Base-by-base conservation (phyloP, 164 flowering plant genomes). In the Cinnamomum micranthum region DNA sequence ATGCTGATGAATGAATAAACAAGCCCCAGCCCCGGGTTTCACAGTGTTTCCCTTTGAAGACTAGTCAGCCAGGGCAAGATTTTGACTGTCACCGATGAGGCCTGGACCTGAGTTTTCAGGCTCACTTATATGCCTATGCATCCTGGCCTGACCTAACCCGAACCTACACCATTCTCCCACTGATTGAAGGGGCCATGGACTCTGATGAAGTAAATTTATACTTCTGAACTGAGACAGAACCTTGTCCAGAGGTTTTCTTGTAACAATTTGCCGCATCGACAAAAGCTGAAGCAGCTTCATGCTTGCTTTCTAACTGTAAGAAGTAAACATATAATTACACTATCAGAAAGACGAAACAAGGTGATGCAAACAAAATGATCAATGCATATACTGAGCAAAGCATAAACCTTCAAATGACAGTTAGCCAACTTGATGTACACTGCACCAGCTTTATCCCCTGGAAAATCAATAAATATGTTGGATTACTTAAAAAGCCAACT, bases 231-330 rank as follows among this genome's bases (percentile, higher is more conserved):
- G 35, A 50, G 31, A 24, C 25, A 71, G 4, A 27, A 87, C 90
- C 88, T 81, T 76, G 79, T 50, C 76, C 35, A 51, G 86, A 85
- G 55, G 75, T 77, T 81, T 87, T 88, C 74, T 88, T 88, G 78
- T 86, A 88, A 74, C 86, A 77, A 59, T 85, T 85, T 71, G 86
- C 92, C 19, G 88, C 89, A 82, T 88, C 87, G 50, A 83, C 88
- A 83, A 82, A 87, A n/a, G 88, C 85, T 73, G 80, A 82, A 67
- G 88, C 90, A 75, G 88, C 92, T 76, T 88, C 92, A 76, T 88
- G 92, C 70, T 82, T 88, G 87, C 91, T 88, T 20, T 84, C 89
- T 77, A 80, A 74, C 91, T 85, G 77, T 22, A 80, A 59, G 72
- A 24, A 41, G n/a, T 41, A 72, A 77, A 70, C 9, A 12, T n/a